Evolutionary conservation across 2,329 filamentous ascomycete species (phyloP), one percentile per base, ranked within the genome.

Genomic region (Tympanopsis confertula): DNA sequence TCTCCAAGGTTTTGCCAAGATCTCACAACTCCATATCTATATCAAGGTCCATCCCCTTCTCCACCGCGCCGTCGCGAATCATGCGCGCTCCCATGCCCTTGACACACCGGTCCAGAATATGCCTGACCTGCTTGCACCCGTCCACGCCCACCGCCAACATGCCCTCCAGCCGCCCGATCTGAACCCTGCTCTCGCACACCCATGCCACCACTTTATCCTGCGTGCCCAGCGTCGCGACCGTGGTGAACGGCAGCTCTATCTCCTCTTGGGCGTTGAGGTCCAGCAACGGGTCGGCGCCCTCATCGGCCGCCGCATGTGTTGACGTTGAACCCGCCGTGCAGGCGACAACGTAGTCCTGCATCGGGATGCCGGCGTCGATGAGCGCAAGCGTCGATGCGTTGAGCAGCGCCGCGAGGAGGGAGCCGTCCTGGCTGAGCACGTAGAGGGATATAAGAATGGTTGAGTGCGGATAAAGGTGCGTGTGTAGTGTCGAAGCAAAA

Each of bases 131-230:
- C 59, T 82, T 86, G 58, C 89, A 96, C 4, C 88, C 91, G 55
- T 95, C 88, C 36, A 95, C 78, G 0, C 83, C 89, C 1, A 94
- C 86, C 0, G 85, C 86, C 48, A 98, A 63, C 88, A 98, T 94
- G 1, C 84, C 84, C 62, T 98, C 89, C 42, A 96, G 55, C 40
- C 87, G 73, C 41, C 71, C 71, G 44, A 83, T 75, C 58, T 93
- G 83, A n/a, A 94, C 80, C 35, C 86, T 76, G 39, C 81, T 91
- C 67, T 96, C 91, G 69, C 93, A 84, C 12, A 88, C 72, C 44
- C 94, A 61, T 5, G 88, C 82, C 2, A 75, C 78, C 2, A 96
- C 79, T 48, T 78, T 80, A 52, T 89, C 85, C 35, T 69, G 76
- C 4, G 68, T 71, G 1, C 85, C 83, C 15, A 86, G 65, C 2